A percentile compares a stretch with the other conserved stretches of the same genome.
These are phyloP conservation scores for Colletotrichum simmondsii DNA, from an alignment of 2,329 filamentous ascomycete species.

Conservation along the genomic window DNA sequence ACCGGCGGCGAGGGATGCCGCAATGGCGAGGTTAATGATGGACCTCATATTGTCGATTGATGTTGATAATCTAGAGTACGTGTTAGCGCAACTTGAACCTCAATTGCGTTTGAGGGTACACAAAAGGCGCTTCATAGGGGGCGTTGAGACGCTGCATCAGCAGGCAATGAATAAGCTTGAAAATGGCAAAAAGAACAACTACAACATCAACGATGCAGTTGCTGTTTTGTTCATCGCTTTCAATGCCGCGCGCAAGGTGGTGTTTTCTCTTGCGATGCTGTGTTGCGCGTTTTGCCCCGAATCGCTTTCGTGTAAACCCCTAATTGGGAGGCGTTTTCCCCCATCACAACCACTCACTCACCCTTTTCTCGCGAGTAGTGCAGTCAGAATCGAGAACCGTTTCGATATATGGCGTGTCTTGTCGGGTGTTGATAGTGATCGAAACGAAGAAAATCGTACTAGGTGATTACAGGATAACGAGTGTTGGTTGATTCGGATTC, in stretches of 20 bases:
- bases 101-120: neutral
- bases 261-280: neutral
- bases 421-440: constrained; percentile 8
- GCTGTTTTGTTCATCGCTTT: neutral
- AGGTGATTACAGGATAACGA: constrained; percentile 27
- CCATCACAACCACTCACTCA: constrained; percentile 2
- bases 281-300: neutral
- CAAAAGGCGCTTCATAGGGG: neutral
- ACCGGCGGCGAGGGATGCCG: constrained; percentile 62
- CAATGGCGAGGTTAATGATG: constrained; percentile 59
- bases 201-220: neutral
- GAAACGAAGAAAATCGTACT: constrained; percentile 12
- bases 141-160: neutral
- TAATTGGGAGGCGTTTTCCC: neutral
- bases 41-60: constrained; percentile 56
- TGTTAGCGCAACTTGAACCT: constrained; percentile 16
- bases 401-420: constrained; percentile 10
- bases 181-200: neutral
- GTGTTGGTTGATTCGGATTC: constrained; percentile 30
- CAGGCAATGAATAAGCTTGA: neutral
- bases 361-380: constrained; percentile 21
- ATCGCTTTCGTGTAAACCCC: neutral
- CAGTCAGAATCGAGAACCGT: constrained; percentile 4
- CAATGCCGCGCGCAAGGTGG: neutral
- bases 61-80: constrained; percentile 5